Evolutionary conservation across 805 yeast species (phyloP).

Genomic region (Sugiyamaella smithiae): DNA sequence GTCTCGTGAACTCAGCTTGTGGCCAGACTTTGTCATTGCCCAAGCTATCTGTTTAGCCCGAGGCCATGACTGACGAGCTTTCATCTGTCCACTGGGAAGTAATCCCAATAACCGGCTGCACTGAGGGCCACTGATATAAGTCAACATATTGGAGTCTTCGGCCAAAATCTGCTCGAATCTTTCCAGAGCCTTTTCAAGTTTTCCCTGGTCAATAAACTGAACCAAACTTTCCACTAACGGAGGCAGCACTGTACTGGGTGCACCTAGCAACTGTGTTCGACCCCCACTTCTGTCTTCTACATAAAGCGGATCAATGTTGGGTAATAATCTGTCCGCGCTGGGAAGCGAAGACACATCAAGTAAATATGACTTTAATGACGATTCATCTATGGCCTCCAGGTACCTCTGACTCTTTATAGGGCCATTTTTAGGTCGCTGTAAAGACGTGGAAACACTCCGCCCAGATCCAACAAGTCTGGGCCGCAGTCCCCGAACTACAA

Average conservation of each 20-base stretch:
- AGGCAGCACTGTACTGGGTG: background rate
- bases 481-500: too few species aligned
- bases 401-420: background rate
- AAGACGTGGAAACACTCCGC: background rate
- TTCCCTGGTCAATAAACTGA: slow-evolving; percentile 1
- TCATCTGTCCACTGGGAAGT: slow-evolving; percentile 8
- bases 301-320: background rate
- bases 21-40: slow-evolving; percentile 21
- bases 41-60: slow-evolving; percentile 22
- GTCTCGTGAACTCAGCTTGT: slow-evolving; percentile 22
- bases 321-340: background rate
- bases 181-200: slow-evolving; percentile 19
- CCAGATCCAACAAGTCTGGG: too few species aligned
- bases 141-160: slow-evolving; percentile 13
- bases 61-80: slow-evolving; percentile 24
- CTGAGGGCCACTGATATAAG: slow-evolving; percentile 7
- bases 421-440: background rate
- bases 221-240: slow-evolving; percentile 3
- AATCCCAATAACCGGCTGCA: slow-evolving; percentile 7
- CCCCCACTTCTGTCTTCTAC: background rate
- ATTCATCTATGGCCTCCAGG: background rate
- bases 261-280: background rate
- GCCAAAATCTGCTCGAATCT: slow-evolving; percentile 13
- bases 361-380: slow-evolving; percentile 1
- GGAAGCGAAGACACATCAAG: background rate